Evolutionary conservation across 2,329 filamentous ascomycete genomes (phyloP).

Genomic region (Pseudopithomyces chartarum): DNA sequence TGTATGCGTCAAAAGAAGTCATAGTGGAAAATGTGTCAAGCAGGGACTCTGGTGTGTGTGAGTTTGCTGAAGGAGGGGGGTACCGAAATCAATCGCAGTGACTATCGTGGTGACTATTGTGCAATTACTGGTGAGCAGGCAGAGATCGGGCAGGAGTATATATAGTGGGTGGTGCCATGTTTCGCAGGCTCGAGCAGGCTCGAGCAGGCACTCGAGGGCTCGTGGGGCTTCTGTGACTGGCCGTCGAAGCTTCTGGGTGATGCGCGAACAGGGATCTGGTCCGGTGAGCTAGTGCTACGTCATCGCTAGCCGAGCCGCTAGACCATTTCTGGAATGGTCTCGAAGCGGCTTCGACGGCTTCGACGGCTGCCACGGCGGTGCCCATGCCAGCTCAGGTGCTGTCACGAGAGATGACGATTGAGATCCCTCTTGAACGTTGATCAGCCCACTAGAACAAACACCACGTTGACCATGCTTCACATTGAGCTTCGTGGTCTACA

Average conservation of each 20-base stretch:
- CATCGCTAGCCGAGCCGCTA: not conserved
- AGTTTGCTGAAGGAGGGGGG: constrained; percentile 15
- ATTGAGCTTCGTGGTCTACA: too few relatives aligned
- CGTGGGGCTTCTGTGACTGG: not conserved
- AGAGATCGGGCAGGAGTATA: not conserved
- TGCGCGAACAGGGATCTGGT: not conserved
- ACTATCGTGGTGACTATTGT: not conserved
- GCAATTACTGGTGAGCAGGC: not conserved
- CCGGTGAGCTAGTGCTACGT: not conserved
- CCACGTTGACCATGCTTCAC: too few relatives aligned
- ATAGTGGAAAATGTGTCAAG: constrained; percentile 53
- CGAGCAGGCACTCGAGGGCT: not conserved
- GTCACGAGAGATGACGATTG: too few relatives aligned
- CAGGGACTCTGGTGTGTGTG: constrained; percentile 18
- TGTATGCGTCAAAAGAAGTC: constrained; percentile 86
- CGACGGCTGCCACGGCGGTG: too few relatives aligned
- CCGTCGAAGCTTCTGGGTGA: not conserved
- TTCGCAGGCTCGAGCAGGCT: not conserved
- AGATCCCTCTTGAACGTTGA: too few relatives aligned
- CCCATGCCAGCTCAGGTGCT: too few relatives aligned
- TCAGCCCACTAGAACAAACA: too few relatives aligned
- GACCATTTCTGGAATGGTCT: not conserved
- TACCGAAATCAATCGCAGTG: not conserved
- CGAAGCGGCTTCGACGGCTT: not conserved
- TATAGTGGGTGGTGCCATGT: not conserved